Conservation (phyloP, 306 rosid species). For the Vachellia collinsii region DNA sequence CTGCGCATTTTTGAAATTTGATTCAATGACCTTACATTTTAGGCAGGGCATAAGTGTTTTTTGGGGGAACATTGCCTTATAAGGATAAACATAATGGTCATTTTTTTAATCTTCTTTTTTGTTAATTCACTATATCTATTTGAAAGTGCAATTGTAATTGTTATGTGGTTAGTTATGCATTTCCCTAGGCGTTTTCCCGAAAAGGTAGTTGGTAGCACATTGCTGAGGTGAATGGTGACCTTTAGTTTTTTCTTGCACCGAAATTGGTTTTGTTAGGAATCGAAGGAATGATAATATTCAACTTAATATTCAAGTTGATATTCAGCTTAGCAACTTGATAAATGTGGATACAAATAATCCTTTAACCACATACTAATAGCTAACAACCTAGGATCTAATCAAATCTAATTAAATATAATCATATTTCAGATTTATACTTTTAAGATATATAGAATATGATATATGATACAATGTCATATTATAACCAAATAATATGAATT, state of each 20-base stretch:
- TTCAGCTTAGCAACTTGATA: too few relatives aligned
- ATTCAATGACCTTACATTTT: constrained; percentile 1
- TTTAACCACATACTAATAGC: too few relatives aligned
- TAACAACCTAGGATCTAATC: too few relatives aligned
- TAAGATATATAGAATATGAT: too few relatives aligned
- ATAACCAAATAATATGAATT: too few relatives aligned
- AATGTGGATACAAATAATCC: too few relatives aligned
- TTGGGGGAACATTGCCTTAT: background rate
- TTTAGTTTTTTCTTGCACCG: background rate
- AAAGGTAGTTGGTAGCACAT: background rate
- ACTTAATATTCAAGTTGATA: too few relatives aligned
- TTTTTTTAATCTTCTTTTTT: background rate
- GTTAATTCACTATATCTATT: background rate
- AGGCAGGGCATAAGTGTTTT: background rate
- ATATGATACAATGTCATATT: too few relatives aligned
- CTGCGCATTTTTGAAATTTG: constrained; percentile 25
- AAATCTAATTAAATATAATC: too few relatives aligned
- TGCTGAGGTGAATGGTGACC: background rate
- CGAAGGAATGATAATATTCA: too few relatives aligned
- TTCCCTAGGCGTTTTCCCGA: background rate
- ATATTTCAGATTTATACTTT: too few relatives aligned
- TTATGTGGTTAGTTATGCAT: background rate
- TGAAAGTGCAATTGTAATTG: background rate
- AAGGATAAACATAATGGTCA: too few relatives aligned
- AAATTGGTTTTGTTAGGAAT: background rate